Evolutionary conservation across 2,329 filamentous ascomycete genomes (phyloP), one percentile per base, ranked within the genome.

Genomic region (Verticillium albo-atrum): DNA sequence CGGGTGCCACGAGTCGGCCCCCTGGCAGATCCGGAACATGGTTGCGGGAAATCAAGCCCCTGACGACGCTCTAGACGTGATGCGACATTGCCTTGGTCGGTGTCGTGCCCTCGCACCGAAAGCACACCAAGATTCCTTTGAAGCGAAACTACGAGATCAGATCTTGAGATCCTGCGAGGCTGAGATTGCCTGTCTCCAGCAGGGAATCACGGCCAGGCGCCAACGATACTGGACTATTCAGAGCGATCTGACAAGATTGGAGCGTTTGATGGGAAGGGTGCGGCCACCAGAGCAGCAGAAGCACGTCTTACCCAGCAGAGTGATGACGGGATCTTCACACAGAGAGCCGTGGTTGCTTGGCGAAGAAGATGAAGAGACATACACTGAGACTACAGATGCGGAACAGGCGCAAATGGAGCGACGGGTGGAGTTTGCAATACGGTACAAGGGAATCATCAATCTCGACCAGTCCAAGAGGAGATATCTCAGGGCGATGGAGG

Each of bases 131-230:
- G 52, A 51, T 66, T 3, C 55, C 68, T 3, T 65, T 67, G 64
- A 61, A 62, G 15, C 62, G 65, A 4, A 65, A 63, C 51, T 71
- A 66, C 65, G 61, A 60, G 20, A 59, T 58, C 3, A 63, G 2
- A 68, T 72, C 2, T 61, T 65, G 3, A 64, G 68, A 64, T 70
- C 71, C 23, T 71, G 70, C 70, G 55, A 65, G 66, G 57, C 35
- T 2, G 56, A 60, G 17, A n/a, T 60, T 28, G 17, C 52, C 42
- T 58, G 59, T 32, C 23, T 58, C 32, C 37, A 9, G 6, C 55
- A 55, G 12, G 27, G 20, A n/a, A 17, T 53, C 10, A 47, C 27
- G 3, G 25, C 20, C 35, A 58, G 55, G 32, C 57, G 55, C 9
- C 6, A 14, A 25, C 27, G 59, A 14, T 60, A 50, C n/a, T 17